Percentiles rank a stretch among this genome's conserved stretches.
These are phyloP conservation scores for Rhinocladiella mackenziei DNA, from an alignment of 2,329 filamentous ascomycete genomes.

Conservation along the genomic window DNA sequence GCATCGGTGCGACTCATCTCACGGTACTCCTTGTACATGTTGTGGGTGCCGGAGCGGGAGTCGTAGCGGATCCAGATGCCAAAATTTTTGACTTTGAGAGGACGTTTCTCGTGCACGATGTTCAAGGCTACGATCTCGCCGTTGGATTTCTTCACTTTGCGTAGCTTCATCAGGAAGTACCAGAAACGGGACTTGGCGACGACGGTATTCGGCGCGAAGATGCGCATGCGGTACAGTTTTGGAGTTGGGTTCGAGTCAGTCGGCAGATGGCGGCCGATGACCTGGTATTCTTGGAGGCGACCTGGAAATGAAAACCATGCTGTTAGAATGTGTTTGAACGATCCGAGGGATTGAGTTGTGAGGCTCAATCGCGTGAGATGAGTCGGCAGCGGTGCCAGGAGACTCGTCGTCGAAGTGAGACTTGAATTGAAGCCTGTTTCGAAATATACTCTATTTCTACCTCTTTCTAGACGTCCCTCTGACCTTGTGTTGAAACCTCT, in stretches of 20 bases:
- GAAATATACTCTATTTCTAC: not conserved
- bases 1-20: constrained; percentile 95
- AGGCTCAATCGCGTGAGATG: no score
- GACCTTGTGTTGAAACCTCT: not conserved
- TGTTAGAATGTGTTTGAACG: constrained; percentile 13
- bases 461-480: no score
- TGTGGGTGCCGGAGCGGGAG: constrained; percentile 99
- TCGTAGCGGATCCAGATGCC: constrained; percentile 99
- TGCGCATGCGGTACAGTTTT: constrained; percentile 99
- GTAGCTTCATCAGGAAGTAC: constrained; percentile 99
- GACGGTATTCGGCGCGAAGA: constrained; percentile 96
- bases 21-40: constrained; percentile 99
- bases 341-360: not conserved
- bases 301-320: constrained; percentile 51
- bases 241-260: constrained; percentile 94
- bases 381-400: no score
- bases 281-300: constrained; percentile 99
- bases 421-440: not conserved
- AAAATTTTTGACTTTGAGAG: constrained; percentile 99
- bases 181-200: constrained; percentile 99
- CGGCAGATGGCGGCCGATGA: constrained; percentile 99
- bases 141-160: constrained; percentile 99
- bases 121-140: constrained; percentile 98
- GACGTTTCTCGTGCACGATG: constrained; percentile 97
- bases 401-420: no score